These are phyloP conservation scores for Herpetospermum pedunculosum DNA, from an alignment of 306 rosid genomes.

Conservation along the genomic window DNA sequence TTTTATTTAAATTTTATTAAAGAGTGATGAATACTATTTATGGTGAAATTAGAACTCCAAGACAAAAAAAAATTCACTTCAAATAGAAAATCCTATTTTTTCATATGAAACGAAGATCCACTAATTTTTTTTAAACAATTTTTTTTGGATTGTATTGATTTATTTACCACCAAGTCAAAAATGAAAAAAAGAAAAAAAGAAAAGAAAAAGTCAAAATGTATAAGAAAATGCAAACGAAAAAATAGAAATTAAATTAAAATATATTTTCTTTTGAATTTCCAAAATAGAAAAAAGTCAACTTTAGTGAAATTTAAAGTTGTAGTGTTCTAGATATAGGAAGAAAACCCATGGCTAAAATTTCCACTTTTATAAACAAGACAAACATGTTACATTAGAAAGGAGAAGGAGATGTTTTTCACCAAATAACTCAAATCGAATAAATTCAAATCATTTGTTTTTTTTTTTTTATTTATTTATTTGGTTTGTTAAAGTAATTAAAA, in stretches of 20 bases:
- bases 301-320: not conserved
- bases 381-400: not conserved
- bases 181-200: no score
- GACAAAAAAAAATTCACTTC: no score
- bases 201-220: not conserved
- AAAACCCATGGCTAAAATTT: not conserved
- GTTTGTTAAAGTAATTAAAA: not conserved
- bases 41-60: no score
- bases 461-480: not conserved
- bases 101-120: no score
- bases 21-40: no score
- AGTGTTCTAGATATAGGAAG: not conserved
- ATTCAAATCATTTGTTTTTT: not conserved
- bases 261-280: not conserved
- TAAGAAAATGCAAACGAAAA: not conserved
- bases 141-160: not conserved
- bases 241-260: not conserved
- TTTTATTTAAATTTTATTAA: no score
- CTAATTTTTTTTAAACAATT: no score
- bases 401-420: not conserved
- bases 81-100: not conserved
- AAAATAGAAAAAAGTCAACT: not conserved
- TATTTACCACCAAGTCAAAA: not conserved
- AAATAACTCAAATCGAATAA: not conserved
- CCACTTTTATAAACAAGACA: not conserved